These are phyloP conservation scores for Yarrowia sp. DNA, from an alignment of 805 yeast genomes.

Conservation along the genomic window DNA sequence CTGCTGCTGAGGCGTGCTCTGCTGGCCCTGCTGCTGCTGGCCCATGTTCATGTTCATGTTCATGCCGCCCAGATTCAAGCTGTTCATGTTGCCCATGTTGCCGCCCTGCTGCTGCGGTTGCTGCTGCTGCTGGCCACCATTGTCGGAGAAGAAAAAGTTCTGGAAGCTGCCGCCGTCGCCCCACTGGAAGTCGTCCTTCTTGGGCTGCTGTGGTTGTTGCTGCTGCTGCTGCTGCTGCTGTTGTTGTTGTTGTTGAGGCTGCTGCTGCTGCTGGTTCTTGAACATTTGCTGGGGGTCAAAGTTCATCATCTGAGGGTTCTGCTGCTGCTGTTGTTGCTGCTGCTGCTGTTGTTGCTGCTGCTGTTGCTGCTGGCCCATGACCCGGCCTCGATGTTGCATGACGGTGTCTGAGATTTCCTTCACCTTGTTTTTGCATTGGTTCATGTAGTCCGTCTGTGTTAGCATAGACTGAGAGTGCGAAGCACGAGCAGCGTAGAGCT, in stretches of 20 bases:
- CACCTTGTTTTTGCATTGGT: constrained; percentile 34
- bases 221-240: not conserved
- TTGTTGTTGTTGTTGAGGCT: constrained; percentile 29
- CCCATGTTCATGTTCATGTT: constrained; percentile 18
- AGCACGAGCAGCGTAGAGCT: too few species aligned
- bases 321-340: constrained; percentile 29
- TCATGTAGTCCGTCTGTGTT: constrained; percentile 33
- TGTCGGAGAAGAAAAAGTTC: constrained; percentile 28
- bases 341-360: constrained; percentile 31
- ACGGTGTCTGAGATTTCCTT: constrained; percentile 29
- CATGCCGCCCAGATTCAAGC: constrained; percentile 4
- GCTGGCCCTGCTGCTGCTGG: constrained; percentile 31
- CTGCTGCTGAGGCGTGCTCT: not conserved
- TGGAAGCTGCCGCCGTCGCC: constrained; percentile 22
- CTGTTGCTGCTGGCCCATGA: constrained; percentile 10
- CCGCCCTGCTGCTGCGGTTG: constrained; percentile 31
- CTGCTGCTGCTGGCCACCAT: constrained; percentile 34
- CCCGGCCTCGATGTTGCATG: constrained; percentile 23
- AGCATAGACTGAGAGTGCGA: not conserved
- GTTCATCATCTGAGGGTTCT: constrained; percentile 26
- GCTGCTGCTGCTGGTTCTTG: constrained; percentile 10
- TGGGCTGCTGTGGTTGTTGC: constrained; percentile 28
- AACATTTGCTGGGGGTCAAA: constrained; percentile 28
- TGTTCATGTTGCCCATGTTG: constrained; percentile 29
- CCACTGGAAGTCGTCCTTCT: constrained; percentile 22